Conservation (phyloP, 139 green algal species). For the Spirogloea muscicola region DNA sequence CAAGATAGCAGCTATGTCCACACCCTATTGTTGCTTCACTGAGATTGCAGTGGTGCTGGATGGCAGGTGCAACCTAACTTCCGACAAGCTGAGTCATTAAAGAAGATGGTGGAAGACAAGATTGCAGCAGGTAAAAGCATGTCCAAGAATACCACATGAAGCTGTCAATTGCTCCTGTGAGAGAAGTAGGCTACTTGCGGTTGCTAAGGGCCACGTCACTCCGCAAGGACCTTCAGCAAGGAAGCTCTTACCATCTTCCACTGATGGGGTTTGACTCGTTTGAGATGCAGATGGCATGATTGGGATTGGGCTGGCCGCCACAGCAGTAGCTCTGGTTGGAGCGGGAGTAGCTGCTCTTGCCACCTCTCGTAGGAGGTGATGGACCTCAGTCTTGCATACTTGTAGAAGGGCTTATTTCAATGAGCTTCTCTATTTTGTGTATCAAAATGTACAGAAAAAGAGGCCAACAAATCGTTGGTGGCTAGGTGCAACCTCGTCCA, state of each 20-base stretch:
- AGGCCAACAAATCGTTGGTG: too few species aligned
- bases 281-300: conserved; percentile 1
- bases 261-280: neutral
- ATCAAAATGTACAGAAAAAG: too few species aligned
- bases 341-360: neutral
- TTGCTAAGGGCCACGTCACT: neutral
- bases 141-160: too few species aligned
- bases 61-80: neutral
- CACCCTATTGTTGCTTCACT: too few species aligned
- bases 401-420: too few species aligned
- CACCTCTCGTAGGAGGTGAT: neutral
- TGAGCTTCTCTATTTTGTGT: too few species aligned
- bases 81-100: conserved; percentile 2
- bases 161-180: too few species aligned
- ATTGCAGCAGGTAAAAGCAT: conserved; percentile 1
- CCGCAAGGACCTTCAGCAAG: neutral
- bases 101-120: conserved; percentile 7
- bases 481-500: too few species aligned
- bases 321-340: conserved; percentile 1
- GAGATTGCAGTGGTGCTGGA: too few species aligned
- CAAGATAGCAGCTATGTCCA: too few species aligned
- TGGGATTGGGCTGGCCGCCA: neutral
- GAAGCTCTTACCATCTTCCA: neutral
- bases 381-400: too few species aligned
- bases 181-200: neutral